Conservation (phyloP, 2,329 filamentous ascomycete genomes). For the Pyrenochaeta sp. region DNA sequence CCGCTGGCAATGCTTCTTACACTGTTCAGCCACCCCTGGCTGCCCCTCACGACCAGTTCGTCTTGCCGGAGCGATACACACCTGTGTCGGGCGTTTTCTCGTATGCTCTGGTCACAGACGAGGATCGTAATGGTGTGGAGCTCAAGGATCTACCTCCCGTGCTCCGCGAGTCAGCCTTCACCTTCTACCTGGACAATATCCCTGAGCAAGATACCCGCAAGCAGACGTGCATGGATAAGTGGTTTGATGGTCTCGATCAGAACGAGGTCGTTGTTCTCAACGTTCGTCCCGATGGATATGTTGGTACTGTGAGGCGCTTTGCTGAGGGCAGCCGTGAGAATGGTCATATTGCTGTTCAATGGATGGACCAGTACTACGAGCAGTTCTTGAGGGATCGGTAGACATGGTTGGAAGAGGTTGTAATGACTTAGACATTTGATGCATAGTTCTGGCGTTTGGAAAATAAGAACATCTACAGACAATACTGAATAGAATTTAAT, state of each 20-base stretch:
- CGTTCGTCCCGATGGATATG: slow-evolving; percentile 76
- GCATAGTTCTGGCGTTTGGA: slow-evolving; percentile 4
- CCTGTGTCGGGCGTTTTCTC: slow-evolving; percentile 73
- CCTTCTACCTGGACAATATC: slow-evolving; percentile 74
- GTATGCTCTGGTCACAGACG: slow-evolving; percentile 68
- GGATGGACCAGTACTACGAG: slow-evolving; percentile 62
- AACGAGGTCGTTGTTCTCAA: slow-evolving; percentile 70
- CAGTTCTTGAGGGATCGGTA: slow-evolving; percentile 51
- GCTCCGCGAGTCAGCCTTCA: slow-evolving; percentile 72
- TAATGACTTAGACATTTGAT: too few relatives aligned
- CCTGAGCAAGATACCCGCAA: slow-evolving; percentile 62
- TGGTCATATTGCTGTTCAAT: slow-evolving; percentile 48
- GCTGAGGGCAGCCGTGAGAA: slow-evolving; percentile 34
- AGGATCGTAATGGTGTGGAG: slow-evolving; percentile 69
- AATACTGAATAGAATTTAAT: too few relatives aligned
- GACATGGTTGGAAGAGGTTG: too few relatives aligned
- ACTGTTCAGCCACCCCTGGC: slow-evolving; percentile 63
- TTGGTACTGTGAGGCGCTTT: slow-evolving; percentile 66
- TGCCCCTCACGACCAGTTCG: slow-evolving; percentile 70
- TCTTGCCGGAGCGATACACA: slow-evolving; percentile 73
- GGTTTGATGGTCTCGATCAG: slow-evolving; percentile 66
- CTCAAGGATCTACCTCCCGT: slow-evolving; percentile 68
- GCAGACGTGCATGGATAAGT: slow-evolving; percentile 68
- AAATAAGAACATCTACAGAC: too few relatives aligned
- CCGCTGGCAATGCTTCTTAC: slow-evolving; percentile 68